Evolutionary conservation across 2,329 filamentous ascomycete genomes (phyloP).

Genomic region (Calcarisporium arbuscula): DNA sequence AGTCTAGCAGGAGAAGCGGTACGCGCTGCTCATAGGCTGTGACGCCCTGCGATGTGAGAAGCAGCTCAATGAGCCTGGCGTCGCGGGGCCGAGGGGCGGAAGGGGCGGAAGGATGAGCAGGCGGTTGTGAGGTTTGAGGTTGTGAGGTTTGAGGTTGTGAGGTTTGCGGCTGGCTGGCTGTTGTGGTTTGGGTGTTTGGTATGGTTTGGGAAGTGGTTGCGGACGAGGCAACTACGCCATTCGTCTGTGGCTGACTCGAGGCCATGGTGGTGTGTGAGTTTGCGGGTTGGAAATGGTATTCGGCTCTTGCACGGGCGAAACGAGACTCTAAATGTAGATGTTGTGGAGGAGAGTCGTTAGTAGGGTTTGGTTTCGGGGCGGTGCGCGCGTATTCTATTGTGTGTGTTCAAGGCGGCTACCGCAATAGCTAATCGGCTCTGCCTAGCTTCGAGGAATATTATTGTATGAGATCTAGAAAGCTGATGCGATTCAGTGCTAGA

Average conservation of each 20-base stretch:
- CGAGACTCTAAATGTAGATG: too few relatives aligned
- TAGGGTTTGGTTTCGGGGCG: too few relatives aligned
- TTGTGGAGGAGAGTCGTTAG: too few relatives aligned
- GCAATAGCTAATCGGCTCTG: too few relatives aligned
- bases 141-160: conserved; percentile 14
- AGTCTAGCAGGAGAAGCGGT: conserved; percentile 76
- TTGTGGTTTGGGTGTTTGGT: conserved; percentile 28
- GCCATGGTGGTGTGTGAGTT: conserved; percentile 19
- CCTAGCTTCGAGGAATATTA: too few relatives aligned
- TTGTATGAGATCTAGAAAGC: too few relatives aligned
- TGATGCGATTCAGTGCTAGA: too few relatives aligned
- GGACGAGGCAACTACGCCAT: conserved; percentile 42
- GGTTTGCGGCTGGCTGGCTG: conserved; percentile 19
- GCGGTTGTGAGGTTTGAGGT: conserved; percentile 9
- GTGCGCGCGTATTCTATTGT: too few relatives aligned
- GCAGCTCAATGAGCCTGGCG: conserved; percentile 70
- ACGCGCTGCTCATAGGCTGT: conserved; percentile 77
- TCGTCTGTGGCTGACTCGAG: conserved; percentile 42
- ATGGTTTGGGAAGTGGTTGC: conserved; percentile 29
- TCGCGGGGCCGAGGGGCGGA: conserved; percentile 62
- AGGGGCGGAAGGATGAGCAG: conserved; percentile 19
- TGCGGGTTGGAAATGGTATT: neutral
- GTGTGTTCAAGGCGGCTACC: too few relatives aligned
- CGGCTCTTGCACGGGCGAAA: conserved; percentile 8
- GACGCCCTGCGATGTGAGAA: conserved; percentile 73